Percentiles rank a stretch among this genome's conserved stretches.
Evolutionary conservation across 495 filamentous ascomycete species (phyloP).

Genomic region (Hypoxylon lienhwacheense): DNA sequence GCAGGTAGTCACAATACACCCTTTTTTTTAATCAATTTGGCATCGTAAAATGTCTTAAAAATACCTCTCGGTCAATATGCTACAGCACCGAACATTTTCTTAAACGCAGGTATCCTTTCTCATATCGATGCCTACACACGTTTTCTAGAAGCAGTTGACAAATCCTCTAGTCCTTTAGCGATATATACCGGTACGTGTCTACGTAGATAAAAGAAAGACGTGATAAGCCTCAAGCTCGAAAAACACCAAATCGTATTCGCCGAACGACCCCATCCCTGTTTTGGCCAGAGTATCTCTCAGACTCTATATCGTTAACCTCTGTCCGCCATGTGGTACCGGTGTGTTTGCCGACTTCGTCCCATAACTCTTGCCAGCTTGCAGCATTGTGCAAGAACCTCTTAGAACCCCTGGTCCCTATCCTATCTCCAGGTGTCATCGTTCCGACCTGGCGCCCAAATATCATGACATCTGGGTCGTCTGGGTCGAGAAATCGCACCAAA

Average conservation of each 20-base stretch:
- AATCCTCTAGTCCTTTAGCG: no score
- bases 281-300: slow-evolving; percentile 7
- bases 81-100: no score
- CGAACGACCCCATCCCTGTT: slow-evolving; percentile 24
- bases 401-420: slow-evolving; percentile 27
- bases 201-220: neutral
- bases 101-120: no score
- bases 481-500: slow-evolving; percentile 42
- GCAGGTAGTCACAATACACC: neutral
- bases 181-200: neutral
- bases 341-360: slow-evolving; percentile 47
- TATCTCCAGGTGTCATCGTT: slow-evolving; percentile 31
- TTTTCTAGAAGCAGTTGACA: no score
- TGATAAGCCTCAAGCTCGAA: slow-evolving; percentile 14
- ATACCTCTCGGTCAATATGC: no score
- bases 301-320: slow-evolving; percentile 38
- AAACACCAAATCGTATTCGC: slow-evolving; percentile 29
- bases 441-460: slow-evolving; percentile 51
- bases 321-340: slow-evolving; percentile 49
- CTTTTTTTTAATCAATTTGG: neutral
- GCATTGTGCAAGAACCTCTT: slow-evolving; percentile 48
- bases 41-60: neutral
- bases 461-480: slow-evolving; percentile 40
- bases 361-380: slow-evolving; percentile 47
- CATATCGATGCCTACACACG: no score